Conservation (phyloP, 192 early-diverging fungal genomes). For the Backusella macrospora region DNA sequence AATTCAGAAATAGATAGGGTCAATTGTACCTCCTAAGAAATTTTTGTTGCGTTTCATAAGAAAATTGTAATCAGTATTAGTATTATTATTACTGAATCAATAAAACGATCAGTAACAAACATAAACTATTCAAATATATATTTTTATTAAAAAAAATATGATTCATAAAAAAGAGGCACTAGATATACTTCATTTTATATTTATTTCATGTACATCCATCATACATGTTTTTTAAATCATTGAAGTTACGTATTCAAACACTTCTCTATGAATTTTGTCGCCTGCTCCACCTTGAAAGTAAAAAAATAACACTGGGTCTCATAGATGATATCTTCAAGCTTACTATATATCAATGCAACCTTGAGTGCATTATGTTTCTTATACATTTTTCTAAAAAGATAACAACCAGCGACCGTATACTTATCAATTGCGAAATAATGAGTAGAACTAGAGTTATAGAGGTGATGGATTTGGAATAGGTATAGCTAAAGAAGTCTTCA, state of each 20-base stretch:
- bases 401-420: neutral
- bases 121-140: no score
- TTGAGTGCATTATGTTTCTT: neutral
- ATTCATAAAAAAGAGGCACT: no score
- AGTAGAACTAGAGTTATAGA: neutral
- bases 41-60: no score
- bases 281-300: neutral
- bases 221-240: no score
- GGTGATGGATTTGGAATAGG: neutral
- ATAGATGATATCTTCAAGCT: neutral
- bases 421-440: neutral
- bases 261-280: neutral
- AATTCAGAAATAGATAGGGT: no score
- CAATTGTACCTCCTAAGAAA: no score
- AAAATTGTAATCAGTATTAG: no score
- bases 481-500: neutral
- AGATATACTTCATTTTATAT: no score
- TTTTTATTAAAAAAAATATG: no score
- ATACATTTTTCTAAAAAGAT: neutral
- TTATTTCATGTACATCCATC: no score
- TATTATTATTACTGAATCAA: no score
- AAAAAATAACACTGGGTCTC: neutral
- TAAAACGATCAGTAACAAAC: no score
- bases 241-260: neutral
- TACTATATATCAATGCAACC: neutral